Evolutionary conservation across 257 asterid genomes (phyloP).

Genomic region (Primulina huaijiensis): DNA sequence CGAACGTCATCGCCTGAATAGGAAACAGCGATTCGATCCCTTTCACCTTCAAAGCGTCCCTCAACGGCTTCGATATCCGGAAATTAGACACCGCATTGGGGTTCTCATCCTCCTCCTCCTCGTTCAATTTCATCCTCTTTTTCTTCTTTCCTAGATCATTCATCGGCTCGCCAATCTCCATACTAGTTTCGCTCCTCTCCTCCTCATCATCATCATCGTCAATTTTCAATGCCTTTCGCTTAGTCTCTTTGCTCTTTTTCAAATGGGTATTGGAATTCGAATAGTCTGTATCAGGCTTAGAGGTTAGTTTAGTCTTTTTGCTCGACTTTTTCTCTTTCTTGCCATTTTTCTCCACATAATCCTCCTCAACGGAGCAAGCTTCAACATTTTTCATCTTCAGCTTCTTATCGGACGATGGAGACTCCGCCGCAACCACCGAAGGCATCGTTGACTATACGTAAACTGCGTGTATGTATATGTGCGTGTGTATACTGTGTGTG

Average conservation of each 20-base stretch:
- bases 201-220: conserved; percentile 42
- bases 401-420: conserved; percentile 48
- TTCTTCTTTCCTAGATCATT: conserved; percentile 38
- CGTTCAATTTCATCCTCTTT: conserved; percentile 44
- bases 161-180: conserved; percentile 70
- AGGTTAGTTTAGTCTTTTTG: conserved; percentile 44
- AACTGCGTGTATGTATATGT: not conserved
- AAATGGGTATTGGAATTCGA: conserved; percentile 23
- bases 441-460: conserved; percentile 39
- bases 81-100: conserved; percentile 62
- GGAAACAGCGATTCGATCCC: conserved; percentile 74
- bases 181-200: conserved; percentile 69
- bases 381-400: conserved; percentile 43
- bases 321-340: conserved; percentile 66
- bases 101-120: conserved; percentile 35
- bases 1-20: conserved; percentile 84
- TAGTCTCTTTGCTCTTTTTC: conserved; percentile 54
- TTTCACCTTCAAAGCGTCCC: conserved; percentile 47
- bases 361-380: conserved; percentile 19
- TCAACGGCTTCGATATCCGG: conserved; percentile 63
- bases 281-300: conserved; percentile 53
- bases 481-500: not conserved
- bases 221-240: conserved; percentile 57
- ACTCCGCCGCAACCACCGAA: conserved; percentile 40
- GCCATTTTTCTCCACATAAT: conserved; percentile 34